A percentile compares a stretch with the other conserved stretches of the same genome.
These are phyloP conservation scores for Aristolochia fimbriata DNA, from an alignment of 164 flowering plant species.

Conservation along the genomic window DNA sequence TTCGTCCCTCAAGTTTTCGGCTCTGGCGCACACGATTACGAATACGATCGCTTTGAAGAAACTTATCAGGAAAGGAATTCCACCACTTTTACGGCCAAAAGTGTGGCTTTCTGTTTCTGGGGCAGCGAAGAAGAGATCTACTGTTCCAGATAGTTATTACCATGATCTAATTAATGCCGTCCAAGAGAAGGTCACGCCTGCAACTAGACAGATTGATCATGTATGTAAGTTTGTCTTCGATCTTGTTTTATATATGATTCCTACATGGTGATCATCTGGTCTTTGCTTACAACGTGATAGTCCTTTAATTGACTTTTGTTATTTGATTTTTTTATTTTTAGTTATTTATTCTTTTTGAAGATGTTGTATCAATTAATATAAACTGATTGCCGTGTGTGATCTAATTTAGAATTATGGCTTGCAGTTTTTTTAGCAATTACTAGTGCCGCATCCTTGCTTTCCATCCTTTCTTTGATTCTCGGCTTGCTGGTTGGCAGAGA, in stretches of 20 bases:
- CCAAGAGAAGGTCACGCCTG: constrained; percentile 78
- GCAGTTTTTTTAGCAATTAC: no score
- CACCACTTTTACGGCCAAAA: constrained; percentile 83
- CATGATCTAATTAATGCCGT: constrained; percentile 69
- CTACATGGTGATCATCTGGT: not conserved
- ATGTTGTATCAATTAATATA: no score
- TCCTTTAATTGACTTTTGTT: not conserved
- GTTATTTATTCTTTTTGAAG: no score
- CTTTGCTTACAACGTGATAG: not conserved
- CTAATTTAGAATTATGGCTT: no score
- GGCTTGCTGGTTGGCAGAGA: no score
- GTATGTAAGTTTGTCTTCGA: constrained; percentile 30
- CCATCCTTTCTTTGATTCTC: no score
- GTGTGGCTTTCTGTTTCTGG: constrained; percentile 91
- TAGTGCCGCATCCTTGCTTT: no score
- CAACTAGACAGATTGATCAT: constrained; percentile 91
- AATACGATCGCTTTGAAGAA: constrained; percentile 73
- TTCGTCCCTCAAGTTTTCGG: constrained; percentile 45
- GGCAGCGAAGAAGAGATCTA: constrained; percentile 90
- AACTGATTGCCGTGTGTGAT: no score
- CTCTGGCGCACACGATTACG: constrained; percentile 63
- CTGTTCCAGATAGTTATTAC: constrained; percentile 91
- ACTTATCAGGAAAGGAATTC: constrained; percentile 87
- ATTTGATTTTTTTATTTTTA: not conserved
- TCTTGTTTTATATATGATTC: not conserved